Conservation (phyloP, 2,329 filamentous ascomycete species). For the Botrytis paeoniae region DNA sequence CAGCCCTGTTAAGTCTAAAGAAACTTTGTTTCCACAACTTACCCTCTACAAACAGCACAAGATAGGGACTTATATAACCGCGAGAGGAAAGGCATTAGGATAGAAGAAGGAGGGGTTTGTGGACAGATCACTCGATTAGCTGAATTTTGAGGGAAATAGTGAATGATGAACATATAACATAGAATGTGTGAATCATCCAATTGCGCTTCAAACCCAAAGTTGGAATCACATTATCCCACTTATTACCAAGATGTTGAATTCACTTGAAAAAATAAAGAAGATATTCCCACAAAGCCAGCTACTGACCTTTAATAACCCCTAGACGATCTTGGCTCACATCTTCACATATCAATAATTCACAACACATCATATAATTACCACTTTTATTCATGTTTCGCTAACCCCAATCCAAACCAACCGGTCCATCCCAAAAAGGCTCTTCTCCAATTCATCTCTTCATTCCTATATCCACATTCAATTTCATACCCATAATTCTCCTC, state of each 20-base stretch:
- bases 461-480: neutral
- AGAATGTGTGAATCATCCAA: neutral
- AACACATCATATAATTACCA: neutral
- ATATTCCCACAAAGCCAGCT: neutral
- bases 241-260: neutral
- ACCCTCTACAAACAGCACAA: neutral
- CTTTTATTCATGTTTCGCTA: neutral
- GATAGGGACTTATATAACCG: neutral
- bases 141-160: neutral
- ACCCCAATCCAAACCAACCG: neutral
- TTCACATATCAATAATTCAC: neutral
- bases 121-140: too few relatives aligned
- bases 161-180: neutral
- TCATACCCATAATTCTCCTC: neutral
- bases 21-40: neutral
- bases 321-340: neutral
- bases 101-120: neutral
- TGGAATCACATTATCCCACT: neutral
- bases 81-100: accelerated
- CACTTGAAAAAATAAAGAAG: neutral
- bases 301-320: too few relatives aligned
- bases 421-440: neutral
- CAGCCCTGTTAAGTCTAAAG: neutral
- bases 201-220: neutral
- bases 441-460: neutral